A percentile compares a stretch with the other conserved stretches of the same genome.
These are phyloP conservation scores for Dorcoceras hygrometricum DNA, from an alignment of 257 asterid species.

Conservation along the genomic window DNA sequence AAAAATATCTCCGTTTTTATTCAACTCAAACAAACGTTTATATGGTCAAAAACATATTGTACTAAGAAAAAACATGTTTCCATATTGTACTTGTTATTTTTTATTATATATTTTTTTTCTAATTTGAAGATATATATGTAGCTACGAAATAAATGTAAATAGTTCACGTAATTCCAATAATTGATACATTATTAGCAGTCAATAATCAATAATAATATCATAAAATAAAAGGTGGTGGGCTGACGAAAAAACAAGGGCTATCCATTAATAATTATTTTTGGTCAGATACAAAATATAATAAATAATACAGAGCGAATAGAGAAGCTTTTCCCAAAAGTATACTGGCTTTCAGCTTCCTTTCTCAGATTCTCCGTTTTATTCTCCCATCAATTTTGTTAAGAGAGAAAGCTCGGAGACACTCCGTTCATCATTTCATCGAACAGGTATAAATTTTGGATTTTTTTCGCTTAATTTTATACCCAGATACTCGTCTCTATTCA, in stretches of 20 bases:
- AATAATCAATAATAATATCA: not conserved
- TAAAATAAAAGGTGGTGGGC: not conserved
- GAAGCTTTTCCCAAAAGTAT: conserved; percentile 32
- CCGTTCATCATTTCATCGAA: conserved; percentile 19
- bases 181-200: conserved; percentile 12
- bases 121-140: too few relatives aligned
- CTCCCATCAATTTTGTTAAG: conserved; percentile 26
- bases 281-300: not conserved
- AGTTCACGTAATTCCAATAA: not conserved
- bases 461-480: not conserved
- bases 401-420: conserved; percentile 27
- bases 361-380: conserved; percentile 36
- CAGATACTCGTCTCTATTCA: not conserved
- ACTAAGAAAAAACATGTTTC: too few relatives aligned
- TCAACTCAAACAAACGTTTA: too few relatives aligned
- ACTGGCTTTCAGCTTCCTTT: conserved; percentile 41
- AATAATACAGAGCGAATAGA: not conserved
- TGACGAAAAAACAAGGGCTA: not conserved
- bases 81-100: too few relatives aligned
- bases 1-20: too few relatives aligned
- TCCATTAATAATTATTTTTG: conserved; percentile 27
- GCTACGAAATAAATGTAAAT: too few relatives aligned
- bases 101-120: too few relatives aligned
- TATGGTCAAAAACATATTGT: too few relatives aligned
- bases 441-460: conserved; percentile 26